These are phyloP conservation scores for Camellia oleifera DNA, from an alignment of 179 eudicot genomes.

Conservation along the genomic window DNA sequence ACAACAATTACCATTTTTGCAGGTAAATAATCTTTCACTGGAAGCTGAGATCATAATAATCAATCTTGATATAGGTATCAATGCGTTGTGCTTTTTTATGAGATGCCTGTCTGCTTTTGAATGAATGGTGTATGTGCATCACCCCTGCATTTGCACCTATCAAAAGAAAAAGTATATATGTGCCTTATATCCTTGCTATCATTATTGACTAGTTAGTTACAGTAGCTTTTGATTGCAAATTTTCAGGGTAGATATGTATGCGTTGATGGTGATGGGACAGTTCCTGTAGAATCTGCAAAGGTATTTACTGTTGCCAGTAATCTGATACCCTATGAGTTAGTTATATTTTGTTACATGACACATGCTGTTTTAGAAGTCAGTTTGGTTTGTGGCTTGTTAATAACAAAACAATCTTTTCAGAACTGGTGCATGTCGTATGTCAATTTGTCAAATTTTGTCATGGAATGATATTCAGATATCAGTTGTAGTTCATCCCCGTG, in stretches of 20 bases:
- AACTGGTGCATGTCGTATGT: neutral
- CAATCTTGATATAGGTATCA: neutral
- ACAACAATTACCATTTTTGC: slow-evolving; percentile 51
- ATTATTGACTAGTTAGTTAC: slow-evolving; percentile 2
- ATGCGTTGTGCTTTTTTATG: slow-evolving; percentile 4
- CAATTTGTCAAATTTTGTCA: neutral
- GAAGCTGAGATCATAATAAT: neutral
- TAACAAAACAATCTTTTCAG: neutral
- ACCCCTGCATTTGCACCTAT: neutral
- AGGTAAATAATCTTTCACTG: slow-evolving; percentile 33
- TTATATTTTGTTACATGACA: no score
- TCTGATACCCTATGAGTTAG: neutral
- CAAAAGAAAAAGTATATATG: neutral
- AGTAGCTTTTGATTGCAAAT: slow-evolving; percentile 7
- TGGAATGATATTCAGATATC: slow-evolving; percentile 7
- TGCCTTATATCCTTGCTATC: neutral
- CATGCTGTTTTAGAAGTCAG: neutral
- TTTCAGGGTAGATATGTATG: slow-evolving; percentile 68
- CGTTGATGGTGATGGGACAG: slow-evolving; percentile 97
- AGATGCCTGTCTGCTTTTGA: slow-evolving; percentile 10
- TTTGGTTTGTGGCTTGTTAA: neutral
- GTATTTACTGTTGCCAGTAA: slow-evolving; percentile 34
- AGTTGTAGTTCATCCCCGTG: neutral
- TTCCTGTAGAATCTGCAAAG: slow-evolving; percentile 94
- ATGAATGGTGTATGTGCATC: neutral